These are phyloP conservation scores for Bondarzewia mesenterica DNA, from an alignment of 1,284 basidiomycete genomes.

Conservation along the genomic window DNA sequence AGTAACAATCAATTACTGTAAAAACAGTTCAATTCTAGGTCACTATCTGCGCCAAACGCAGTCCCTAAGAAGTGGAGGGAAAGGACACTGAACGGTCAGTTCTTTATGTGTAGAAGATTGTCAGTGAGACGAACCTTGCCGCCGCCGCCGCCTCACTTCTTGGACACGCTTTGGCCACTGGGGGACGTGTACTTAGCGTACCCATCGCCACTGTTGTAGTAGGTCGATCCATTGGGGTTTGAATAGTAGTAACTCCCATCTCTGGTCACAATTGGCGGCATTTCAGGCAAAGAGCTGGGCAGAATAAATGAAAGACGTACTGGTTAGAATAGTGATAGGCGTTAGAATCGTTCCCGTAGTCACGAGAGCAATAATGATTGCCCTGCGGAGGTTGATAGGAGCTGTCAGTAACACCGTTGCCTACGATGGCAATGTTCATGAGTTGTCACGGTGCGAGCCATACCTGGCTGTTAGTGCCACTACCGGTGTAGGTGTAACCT, in stretches of 20 bases:
- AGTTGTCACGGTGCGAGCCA: conserved; percentile 4
- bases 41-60: neutral
- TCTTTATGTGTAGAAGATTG: neutral
- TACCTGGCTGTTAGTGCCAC: neutral
- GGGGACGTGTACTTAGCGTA: conserved; percentile 1
- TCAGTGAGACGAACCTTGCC: neutral
- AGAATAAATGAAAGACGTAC: neutral
- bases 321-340: conserved; percentile 1
- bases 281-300: neutral
- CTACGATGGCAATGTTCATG: neutral
- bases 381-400: neutral
- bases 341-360: neutral
- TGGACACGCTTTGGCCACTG: neutral
- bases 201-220: neutral
- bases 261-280: neutral
- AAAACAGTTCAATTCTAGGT: too few species aligned
- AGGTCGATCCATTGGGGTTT: neutral
- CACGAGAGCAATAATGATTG: conserved; percentile 1
- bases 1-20: too few species aligned
- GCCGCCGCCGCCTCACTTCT: neutral
- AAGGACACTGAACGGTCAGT: neutral
- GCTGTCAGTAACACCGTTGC: neutral
- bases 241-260: conserved; percentile 2
- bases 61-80: too few species aligned
- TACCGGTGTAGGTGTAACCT: neutral